Evolutionary conservation across 2,329 filamentous ascomycete genomes (phyloP).

Genomic region (Calonectria hawksworthii): DNA sequence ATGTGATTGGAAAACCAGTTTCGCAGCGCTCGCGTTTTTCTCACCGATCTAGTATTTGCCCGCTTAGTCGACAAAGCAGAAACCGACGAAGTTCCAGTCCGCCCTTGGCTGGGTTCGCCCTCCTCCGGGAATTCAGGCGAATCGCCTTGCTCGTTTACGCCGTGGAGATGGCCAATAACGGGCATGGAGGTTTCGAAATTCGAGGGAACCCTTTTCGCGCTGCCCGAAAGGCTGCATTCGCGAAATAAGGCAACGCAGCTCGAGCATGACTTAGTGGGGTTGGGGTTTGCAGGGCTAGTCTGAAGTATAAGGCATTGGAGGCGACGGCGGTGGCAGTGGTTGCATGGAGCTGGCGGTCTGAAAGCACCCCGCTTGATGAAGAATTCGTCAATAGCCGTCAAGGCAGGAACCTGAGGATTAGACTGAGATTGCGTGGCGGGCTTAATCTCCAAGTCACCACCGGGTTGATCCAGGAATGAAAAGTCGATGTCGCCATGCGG

Average conservation of each 20-base stretch:
- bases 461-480: conserved; percentile 39
- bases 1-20: conserved; percentile 62
- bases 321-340: conserved; percentile 58
- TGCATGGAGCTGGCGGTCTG: conserved; percentile 58
- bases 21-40: conserved; percentile 60
- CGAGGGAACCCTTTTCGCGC: conserved; percentile 59
- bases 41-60: conserved; percentile 56
- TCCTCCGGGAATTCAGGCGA: conserved; percentile 26
- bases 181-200: conserved; percentile 62
- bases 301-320: conserved; percentile 64
- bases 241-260: conserved; percentile 65
- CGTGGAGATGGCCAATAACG: conserved; percentile 64
- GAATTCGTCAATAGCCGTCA: conserved; percentile 53
- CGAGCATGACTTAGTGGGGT: conserved; percentile 62
- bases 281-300: conserved; percentile 62
- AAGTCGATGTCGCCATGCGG: conserved; percentile 28
- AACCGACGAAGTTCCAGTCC: conserved; percentile 16
- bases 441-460: conserved; percentile 27
- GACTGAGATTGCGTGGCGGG: conserved; percentile 7
- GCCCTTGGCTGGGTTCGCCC: background rate
- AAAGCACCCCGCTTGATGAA: conserved; percentile 58
- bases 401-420: conserved; percentile 16
- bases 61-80: conserved; percentile 46
- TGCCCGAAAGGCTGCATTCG: conserved; percentile 62
- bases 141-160: conserved; percentile 57